Evolutionary conservation across 805 yeast species (phyloP).

Genomic region (Metschnikowia sp.): DNA sequence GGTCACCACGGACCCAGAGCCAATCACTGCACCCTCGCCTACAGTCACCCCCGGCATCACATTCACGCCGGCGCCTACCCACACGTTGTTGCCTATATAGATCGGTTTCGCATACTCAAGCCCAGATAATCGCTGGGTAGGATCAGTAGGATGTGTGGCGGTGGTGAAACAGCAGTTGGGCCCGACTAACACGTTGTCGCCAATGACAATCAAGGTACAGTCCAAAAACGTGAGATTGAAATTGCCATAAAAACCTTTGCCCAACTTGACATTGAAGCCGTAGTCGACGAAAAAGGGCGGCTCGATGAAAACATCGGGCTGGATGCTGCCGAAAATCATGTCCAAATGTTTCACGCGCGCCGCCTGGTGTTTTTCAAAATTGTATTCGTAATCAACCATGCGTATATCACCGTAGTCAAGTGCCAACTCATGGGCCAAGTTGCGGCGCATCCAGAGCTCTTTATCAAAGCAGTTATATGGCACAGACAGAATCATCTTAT

Average conservation of each 20-base stretch:
- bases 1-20: slow-evolving; percentile 66
- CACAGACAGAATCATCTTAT: slow-evolving; percentile 53
- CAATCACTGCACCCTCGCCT: slow-evolving; percentile 60
- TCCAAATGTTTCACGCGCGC: slow-evolving; percentile 38
- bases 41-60: slow-evolving; percentile 65
- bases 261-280: slow-evolving; percentile 58
- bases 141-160: slow-evolving; percentile 63
- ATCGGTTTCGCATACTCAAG: slow-evolving; percentile 57
- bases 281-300: slow-evolving; percentile 64
- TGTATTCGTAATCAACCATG: slow-evolving; percentile 29
- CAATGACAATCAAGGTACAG: slow-evolving; percentile 56
- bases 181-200: slow-evolving; percentile 57
- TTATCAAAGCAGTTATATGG: slow-evolving; percentile 39
- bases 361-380: slow-evolving; percentile 23
- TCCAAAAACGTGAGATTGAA: slow-evolving; percentile 56
- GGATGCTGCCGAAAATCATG: slow-evolving; percentile 48
- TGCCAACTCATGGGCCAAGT: slow-evolving; percentile 32
- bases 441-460: slow-evolving; percentile 26
- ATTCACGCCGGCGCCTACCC: slow-evolving; percentile 59
- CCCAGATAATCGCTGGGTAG: slow-evolving; percentile 38
- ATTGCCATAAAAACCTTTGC: slow-evolving; percentile 58
- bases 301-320: slow-evolving; percentile 43
- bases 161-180: slow-evolving; percentile 60
- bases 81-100: slow-evolving; percentile 58
- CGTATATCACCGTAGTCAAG: slow-evolving; percentile 32